A percentile compares a stretch with the other conserved stretches of the same genome.
These are phyloP conservation scores for Dendrocalamus sinicus DNA, from an alignment of 176 grass and related monocot species.

Conservation along the genomic window DNA sequence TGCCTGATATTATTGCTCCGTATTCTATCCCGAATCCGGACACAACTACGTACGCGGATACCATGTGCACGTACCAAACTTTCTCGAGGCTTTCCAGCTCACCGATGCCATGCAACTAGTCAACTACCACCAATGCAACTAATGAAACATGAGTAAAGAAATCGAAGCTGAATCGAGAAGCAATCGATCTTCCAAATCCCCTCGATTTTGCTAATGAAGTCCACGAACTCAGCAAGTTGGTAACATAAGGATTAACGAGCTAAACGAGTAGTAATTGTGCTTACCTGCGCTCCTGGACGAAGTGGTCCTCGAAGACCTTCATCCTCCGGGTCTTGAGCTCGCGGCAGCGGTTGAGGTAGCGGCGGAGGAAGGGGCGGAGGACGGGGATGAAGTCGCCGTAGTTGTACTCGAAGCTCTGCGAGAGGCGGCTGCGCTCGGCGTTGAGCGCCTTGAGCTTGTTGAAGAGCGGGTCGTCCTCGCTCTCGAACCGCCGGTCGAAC, in stretches of 20 bases:
- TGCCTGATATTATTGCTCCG: no score
- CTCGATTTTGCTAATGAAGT: no score
- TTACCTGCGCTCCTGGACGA: conserved; percentile 86
- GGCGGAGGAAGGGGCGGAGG: conserved; percentile 75
- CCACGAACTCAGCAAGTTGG: neutral
- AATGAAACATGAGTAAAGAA: neutral
- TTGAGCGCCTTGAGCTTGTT: conserved; percentile 86
- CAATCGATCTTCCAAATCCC: no score
- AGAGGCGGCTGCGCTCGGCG: conserved; percentile 74
- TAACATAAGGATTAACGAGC: neutral
- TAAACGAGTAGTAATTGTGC: conserved; percentile 7
- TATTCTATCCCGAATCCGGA: no score
- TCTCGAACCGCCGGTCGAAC: conserved; percentile 82
- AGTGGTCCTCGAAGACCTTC: conserved; percentile 85
- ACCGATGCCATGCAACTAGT: neutral
- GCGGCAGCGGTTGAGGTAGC: conserved; percentile 75
- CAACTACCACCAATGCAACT: conserved; percentile 1
- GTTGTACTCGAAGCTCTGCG: conserved; percentile 98
- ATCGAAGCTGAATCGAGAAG: no score
- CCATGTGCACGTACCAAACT: conserved; percentile 22
- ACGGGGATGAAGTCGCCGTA: conserved; percentile 97
- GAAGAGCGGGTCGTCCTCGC: conserved; percentile 70
- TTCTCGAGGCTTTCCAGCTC: neutral
- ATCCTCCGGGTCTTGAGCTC: conserved; percentile 69
- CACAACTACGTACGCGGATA: neutral